phyloP scores from a whole-genome alignment of 352 stramenopile genomes.

The Globisporangium megalacanthum region DNA sequence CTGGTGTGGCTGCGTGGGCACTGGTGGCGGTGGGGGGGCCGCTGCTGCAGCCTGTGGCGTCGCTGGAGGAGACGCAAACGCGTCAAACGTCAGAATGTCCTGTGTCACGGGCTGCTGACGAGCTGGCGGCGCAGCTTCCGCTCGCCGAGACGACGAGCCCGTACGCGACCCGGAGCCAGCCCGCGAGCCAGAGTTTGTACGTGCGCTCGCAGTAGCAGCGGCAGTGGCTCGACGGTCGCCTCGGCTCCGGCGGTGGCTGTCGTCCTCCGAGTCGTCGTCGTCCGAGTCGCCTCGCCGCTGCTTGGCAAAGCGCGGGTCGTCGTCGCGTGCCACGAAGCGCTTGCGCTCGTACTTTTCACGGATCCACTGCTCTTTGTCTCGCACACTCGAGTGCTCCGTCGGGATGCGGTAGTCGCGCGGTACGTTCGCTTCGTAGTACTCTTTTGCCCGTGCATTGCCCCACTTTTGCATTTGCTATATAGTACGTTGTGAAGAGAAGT shows the following conservation, averaged over 20 bases:
- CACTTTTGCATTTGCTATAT: slow-evolving; percentile 89
- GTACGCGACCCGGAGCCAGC: slow-evolving; percentile 23
- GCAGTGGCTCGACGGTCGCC: slow-evolving; percentile 12
- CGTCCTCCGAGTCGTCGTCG: slow-evolving; percentile 26
- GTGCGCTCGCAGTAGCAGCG: slow-evolving; percentile 7
- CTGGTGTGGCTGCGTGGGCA: neutral
- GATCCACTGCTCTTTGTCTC: slow-evolving; percentile 91
- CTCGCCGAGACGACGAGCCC: slow-evolving; percentile 21
- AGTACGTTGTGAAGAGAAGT: neutral
- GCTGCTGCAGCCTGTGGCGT: slow-evolving; percentile 18
- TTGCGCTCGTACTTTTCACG: slow-evolving; percentile 89
- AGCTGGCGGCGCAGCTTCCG: slow-evolving; percentile 21
- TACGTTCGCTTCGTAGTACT: slow-evolving; percentile 86
- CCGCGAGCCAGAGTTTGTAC: slow-evolving; percentile 24
- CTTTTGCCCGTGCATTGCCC: slow-evolving; percentile 87
- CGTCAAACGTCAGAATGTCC: slow-evolving; percentile 74
- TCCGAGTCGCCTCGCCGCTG: slow-evolving; percentile 35
- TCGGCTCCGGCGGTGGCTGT: slow-evolving; percentile 10
- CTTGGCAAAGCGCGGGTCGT: slow-evolving; percentile 40
- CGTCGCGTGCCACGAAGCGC: slow-evolving; percentile 57
- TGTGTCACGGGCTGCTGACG: slow-evolving; percentile 22
- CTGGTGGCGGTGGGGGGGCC: slow-evolving; percentile 5
- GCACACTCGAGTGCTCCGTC: slow-evolving; percentile 71
- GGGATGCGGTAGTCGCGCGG: slow-evolving; percentile 71
- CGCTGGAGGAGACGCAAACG: slow-evolving; percentile 39